A percentile compares a stretch with the other conserved stretches of the same genome.
These are phyloP conservation scores for Colletotrichum theobromicola DNA, from an alignment of 2,329 filamentous ascomycete species.

Conservation along the genomic window DNA sequence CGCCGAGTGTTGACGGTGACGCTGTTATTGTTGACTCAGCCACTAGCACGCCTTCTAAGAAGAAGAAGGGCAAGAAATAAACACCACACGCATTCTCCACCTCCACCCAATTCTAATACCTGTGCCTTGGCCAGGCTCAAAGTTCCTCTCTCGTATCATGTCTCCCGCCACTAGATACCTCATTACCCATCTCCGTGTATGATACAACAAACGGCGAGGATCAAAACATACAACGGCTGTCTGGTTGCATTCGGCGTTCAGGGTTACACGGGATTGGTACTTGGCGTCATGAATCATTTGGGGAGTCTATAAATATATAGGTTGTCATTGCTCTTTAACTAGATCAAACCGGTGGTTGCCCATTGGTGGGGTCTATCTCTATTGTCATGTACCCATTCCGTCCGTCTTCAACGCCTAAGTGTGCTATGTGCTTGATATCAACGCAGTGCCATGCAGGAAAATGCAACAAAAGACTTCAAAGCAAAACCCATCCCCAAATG, in stretches of 20 bases:
- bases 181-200: background rate
- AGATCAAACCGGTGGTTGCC: background rate
- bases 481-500: background rate
- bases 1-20: constrained; percentile 73
- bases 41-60: constrained; percentile 53
- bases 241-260: constrained; percentile 13
- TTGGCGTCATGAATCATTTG: constrained; percentile 8
- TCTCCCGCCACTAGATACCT: constrained; percentile 15
- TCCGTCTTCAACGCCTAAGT: constrained; percentile 10
- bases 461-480: background rate
- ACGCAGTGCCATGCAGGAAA: constrained; percentile 20
- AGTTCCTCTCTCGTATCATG: background rate
- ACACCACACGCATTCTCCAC: background rate
- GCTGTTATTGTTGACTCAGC: constrained; percentile 75
- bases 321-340: background rate
- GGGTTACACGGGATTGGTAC: background rate
- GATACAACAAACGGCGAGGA: constrained; percentile 1
- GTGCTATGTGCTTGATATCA: constrained; percentile 18
- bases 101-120: background rate
- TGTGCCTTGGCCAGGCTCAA: background rate
- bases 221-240: constrained; percentile 10
- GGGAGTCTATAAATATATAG: background rate
- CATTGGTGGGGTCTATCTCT: background rate
- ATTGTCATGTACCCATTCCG: background rate
- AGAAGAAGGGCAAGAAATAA: constrained; percentile 72